A percentile compares a stretch with the other conserved stretches of the same genome.
These are phyloP conservation scores for Penicillium sclerotiorum DNA, from an alignment of 2,329 filamentous ascomycete species.

Conservation along the genomic window DNA sequence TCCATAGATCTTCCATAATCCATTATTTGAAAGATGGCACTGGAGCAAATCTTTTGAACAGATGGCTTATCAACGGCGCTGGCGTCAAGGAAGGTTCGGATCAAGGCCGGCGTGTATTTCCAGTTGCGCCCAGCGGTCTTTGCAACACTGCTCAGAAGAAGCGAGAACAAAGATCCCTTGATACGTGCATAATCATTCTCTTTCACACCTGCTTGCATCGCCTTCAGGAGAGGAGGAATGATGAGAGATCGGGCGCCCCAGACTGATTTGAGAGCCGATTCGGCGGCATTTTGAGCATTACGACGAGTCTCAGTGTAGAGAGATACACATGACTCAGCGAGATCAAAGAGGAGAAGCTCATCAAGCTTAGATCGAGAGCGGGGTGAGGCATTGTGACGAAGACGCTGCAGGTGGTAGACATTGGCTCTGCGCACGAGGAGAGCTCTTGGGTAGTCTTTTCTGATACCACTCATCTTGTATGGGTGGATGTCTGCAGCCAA, in stretches of 20 bases:
- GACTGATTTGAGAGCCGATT: conserved; percentile 89
- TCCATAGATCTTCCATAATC: conserved; percentile 91
- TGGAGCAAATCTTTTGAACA: conserved; percentile 83
- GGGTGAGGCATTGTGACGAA: conserved; percentile 89
- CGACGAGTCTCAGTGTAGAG: conserved; percentile 94
- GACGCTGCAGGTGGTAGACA: conserved; percentile 90
- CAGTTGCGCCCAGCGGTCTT: conserved; percentile 90
- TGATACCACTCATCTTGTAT: conserved; percentile 90
- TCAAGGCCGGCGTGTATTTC: conserved; percentile 89
- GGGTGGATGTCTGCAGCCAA: conserved; percentile 85
- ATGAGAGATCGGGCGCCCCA: conserved; percentile 86
- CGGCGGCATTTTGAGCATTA: conserved; percentile 86
- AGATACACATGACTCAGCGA: conserved; percentile 87
- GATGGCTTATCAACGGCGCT: conserved; percentile 91
- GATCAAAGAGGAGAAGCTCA: conserved; percentile 78
- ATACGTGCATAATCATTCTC: conserved; percentile 85
- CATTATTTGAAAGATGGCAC: conserved; percentile 80
- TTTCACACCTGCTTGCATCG: conserved; percentile 76
- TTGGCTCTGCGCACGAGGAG: conserved; percentile 91
- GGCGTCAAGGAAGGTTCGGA: conserved; percentile 86
- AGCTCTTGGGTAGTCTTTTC: conserved; percentile 90
- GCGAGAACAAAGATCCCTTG: conserved; percentile 89
- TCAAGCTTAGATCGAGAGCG: conserved; percentile 89
- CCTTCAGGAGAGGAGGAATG: conserved; percentile 81
- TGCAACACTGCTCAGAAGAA: conserved; percentile 84